A percentile compares a stretch with the other conserved stretches of the same genome.
Evolutionary conservation across 371 early-diverging fungal species (phyloP).

Genomic region (Batrachochytrium dendrobatidis): DNA sequence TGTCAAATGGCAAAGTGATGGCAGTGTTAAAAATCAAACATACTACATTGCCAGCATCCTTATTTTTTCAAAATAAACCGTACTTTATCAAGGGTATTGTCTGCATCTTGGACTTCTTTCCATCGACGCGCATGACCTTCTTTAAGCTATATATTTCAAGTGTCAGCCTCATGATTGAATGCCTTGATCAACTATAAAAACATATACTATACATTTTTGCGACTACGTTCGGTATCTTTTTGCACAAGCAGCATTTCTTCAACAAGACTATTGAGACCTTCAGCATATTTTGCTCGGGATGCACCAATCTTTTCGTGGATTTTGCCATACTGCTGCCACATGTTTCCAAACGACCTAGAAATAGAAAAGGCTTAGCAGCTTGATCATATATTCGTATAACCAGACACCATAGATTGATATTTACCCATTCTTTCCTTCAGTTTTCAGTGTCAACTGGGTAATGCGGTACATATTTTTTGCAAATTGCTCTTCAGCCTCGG

Average conservation of each 20-base stretch:
- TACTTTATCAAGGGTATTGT: slow-evolving; percentile 65
- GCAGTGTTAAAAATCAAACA: slow-evolving; percentile 38
- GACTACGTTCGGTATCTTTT: slow-evolving; percentile 68
- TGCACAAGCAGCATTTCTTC: slow-evolving; percentile 60
- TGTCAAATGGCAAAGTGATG: slow-evolving; percentile 21
- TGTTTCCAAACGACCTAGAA: slow-evolving; percentile 19
- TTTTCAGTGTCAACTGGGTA: slow-evolving; percentile 19
- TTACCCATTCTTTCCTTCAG: slow-evolving; percentile 30
- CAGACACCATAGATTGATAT: no score
- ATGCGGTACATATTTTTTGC: slow-evolving; percentile 33
- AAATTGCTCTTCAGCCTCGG: slow-evolving; percentile 43
- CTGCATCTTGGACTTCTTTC: slow-evolving; percentile 56
- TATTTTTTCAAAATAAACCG: slow-evolving; percentile 9
- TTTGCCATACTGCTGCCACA: slow-evolving; percentile 28
- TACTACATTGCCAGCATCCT: slow-evolving; percentile 49
- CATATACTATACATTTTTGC: slow-evolving; percentile 59
- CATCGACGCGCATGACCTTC: slow-evolving; percentile 63
- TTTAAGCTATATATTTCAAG: slow-evolving; percentile 46
- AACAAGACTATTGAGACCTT: slow-evolving; percentile 50
- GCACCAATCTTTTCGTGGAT: slow-evolving; percentile 72
- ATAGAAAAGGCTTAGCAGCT: no score
- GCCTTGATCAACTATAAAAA: not conserved
- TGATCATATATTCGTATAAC: not conserved
- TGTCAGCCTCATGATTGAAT: not conserved
- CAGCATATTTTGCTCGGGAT: slow-evolving; percentile 53